Percentiles rank a stretch among this genome's conserved stretches.
Evolutionary conservation across 1,284 basidiomycete genomes (phyloP).

Genomic region (Trametes versicolor): DNA sequence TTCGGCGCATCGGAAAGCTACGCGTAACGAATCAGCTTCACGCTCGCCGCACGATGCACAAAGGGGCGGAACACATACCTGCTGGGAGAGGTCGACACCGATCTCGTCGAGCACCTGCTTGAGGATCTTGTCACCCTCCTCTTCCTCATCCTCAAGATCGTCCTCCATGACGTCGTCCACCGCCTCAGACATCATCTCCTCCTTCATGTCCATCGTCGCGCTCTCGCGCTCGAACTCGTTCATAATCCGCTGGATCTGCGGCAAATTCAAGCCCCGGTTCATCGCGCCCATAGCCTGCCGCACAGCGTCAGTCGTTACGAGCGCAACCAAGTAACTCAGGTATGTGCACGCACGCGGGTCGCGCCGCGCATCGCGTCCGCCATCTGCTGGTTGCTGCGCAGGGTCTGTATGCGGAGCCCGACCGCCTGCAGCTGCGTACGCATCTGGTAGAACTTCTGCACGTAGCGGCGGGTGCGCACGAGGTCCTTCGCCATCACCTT

Average conservation of each 20-base stretch:
- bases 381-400: slow-evolving; percentile 99
- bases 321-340: neutral
- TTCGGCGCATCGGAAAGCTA: slow-evolving; percentile 89
- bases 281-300: slow-evolving; percentile 96
- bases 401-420: slow-evolving; percentile 93
- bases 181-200: slow-evolving; percentile 99
- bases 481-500: slow-evolving; percentile 99
- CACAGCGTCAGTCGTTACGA: neutral
- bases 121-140: slow-evolving; percentile 95
- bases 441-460: slow-evolving; percentile 99
- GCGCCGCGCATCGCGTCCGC: slow-evolving; percentile 99
- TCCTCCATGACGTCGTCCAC: slow-evolving; percentile 99
- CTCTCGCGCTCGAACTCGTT: slow-evolving; percentile 98
- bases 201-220: slow-evolving; percentile 99
- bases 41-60: neutral
- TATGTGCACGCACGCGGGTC: slow-evolving; percentile 74
- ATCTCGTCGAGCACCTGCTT: slow-evolving; percentile 98
- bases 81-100: slow-evolving; percentile 91
- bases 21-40: slow-evolving; percentile 22
- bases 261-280: slow-evolving; percentile 96
- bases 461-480: slow-evolving; percentile 93
- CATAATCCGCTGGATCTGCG: slow-evolving; percentile 96
- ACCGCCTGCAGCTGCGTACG: slow-evolving; percentile 98
- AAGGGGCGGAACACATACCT: slow-evolving; percentile 53
- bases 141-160: slow-evolving; percentile 92